Evolutionary conservation across 1,284 basidiomycete species (phyloP).

Genomic region (Coriolopsis trogii): DNA sequence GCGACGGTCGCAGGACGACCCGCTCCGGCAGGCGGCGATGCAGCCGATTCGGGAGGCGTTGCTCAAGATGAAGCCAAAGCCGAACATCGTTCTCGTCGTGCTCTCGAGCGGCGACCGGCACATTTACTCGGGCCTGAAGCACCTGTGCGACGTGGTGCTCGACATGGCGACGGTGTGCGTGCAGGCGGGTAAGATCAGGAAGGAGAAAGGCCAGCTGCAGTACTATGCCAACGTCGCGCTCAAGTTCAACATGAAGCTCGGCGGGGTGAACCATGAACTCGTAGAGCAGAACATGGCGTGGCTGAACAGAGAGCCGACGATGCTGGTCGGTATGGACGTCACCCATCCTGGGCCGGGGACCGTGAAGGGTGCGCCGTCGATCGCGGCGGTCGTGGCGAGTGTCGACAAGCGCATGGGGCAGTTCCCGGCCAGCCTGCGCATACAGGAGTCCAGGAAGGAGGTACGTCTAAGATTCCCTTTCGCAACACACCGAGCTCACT

Average conservation of each 20-base stretch:
- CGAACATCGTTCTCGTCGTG: conserved; percentile 48
- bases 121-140: conserved; percentile 72
- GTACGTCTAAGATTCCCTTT: conserved; percentile 51
- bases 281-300: conserved; percentile 51
- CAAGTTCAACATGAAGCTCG: conserved; percentile 82
- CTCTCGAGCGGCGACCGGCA: conserved; percentile 69
- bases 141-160: conserved; percentile 64
- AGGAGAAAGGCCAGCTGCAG: conserved; percentile 63
- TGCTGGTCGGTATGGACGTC: conserved; percentile 82
- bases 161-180: conserved; percentile 74
- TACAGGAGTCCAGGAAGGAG: conserved; percentile 69
- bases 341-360: conserved; percentile 79
- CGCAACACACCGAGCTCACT: neutral
- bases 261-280: conserved; percentile 73
- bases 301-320: conserved; percentile 62
- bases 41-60: conserved; percentile 34
- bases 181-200: conserved; percentile 62
- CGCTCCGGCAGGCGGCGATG: conserved; percentile 50
- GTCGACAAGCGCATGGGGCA: conserved; percentile 67
- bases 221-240: conserved; percentile 80
- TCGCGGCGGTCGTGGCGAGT: conserved; percentile 74
- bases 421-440: conserved; percentile 62
- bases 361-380: conserved; percentile 68
- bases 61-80: conserved; percentile 34
- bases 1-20: conserved; percentile 46